phyloP scores from a whole-genome alignment of 163 green algal genomes.

The Chloromonas sp. region DNA sequence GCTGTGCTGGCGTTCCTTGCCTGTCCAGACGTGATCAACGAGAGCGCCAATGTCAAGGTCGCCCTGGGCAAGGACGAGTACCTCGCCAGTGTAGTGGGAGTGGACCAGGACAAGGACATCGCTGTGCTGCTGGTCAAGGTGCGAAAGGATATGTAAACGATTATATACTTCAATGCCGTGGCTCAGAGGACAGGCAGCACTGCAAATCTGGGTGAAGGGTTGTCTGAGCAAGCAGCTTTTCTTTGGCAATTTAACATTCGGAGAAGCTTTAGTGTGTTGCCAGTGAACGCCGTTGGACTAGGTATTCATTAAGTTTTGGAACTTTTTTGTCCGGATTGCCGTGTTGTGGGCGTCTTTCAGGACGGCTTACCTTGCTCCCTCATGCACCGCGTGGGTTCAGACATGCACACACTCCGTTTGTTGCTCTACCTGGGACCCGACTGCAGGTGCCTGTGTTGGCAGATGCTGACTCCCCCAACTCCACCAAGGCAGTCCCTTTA shows the following conservation, averaged over 20 bases:
- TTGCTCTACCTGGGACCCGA: no score
- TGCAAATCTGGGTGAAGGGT: neutral
- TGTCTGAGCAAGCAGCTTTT: neutral
- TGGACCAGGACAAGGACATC: constrained; percentile 47
- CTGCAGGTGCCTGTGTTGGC: no score
- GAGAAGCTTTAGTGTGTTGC: no score
- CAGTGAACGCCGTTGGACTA: no score
- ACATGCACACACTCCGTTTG: no score
- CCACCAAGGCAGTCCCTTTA: neutral
- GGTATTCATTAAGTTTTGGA: no score
- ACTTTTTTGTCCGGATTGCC: no score
- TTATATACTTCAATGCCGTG: neutral
- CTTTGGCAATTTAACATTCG: neutral
- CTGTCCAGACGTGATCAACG: constrained; percentile 5
- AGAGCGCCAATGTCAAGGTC: constrained; percentile 6
- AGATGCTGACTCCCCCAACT: no score
- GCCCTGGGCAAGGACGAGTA: constrained; percentile 20
- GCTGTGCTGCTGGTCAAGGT: constrained; percentile 45
- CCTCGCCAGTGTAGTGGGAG: constrained; percentile 30
- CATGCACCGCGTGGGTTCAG: no score
- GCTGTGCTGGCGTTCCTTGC: neutral
- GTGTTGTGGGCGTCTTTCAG: no score
- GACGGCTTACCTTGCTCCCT: no score
- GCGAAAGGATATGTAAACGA: neutral
- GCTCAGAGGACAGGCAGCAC: neutral